Conservation (phyloP, 345 rosid genomes). For the Salix caprea region DNA sequence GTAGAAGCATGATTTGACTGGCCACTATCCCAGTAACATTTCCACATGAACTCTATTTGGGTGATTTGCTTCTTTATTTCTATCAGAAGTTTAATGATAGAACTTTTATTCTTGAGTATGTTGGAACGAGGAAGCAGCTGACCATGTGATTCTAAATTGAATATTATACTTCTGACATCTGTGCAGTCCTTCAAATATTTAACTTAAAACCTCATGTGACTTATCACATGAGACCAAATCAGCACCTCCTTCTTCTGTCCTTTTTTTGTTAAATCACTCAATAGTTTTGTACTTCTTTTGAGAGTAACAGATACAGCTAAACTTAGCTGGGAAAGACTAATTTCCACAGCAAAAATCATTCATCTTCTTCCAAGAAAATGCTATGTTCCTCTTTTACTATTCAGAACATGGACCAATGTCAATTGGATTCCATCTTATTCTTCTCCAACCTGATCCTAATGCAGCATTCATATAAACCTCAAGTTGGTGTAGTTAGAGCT, state of each 20-base stretch:
- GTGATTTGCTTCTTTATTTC: conserved; percentile 1
- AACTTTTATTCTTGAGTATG: conserved; percentile 23
- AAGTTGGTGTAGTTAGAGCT: neutral
- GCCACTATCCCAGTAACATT: conserved; percentile 7
- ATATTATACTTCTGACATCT: conserved; percentile 23
- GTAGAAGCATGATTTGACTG: conserved; percentile 13
- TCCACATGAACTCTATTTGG: neutral
- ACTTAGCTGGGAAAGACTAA: conserved; percentile 14
- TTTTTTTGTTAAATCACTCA: neutral
- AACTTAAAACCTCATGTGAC: conserved; percentile 35
- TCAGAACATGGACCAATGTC: neutral
- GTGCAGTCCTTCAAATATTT: conserved; percentile 17
- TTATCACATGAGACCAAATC: conserved; percentile 40
- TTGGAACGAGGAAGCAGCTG: conserved; percentile 33
- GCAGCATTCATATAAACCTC: neutral
- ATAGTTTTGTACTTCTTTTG: conserved; percentile 7
- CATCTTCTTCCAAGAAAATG: conserved; percentile 19
- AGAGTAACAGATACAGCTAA: conserved; percentile 12
- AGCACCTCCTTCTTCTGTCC: conserved; percentile 24
- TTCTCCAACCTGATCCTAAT: neutral
- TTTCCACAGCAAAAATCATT: conserved; percentile 21
- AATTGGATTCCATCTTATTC: conserved; percentile 4
- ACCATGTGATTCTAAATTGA: conserved; percentile 40
- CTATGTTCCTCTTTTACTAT: conserved; percentile 9
- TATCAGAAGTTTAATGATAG: neutral